Evolutionary conservation across 2,329 filamentous ascomycete species (phyloP).

Genomic region (Zymoseptoria passerinii): DNA sequence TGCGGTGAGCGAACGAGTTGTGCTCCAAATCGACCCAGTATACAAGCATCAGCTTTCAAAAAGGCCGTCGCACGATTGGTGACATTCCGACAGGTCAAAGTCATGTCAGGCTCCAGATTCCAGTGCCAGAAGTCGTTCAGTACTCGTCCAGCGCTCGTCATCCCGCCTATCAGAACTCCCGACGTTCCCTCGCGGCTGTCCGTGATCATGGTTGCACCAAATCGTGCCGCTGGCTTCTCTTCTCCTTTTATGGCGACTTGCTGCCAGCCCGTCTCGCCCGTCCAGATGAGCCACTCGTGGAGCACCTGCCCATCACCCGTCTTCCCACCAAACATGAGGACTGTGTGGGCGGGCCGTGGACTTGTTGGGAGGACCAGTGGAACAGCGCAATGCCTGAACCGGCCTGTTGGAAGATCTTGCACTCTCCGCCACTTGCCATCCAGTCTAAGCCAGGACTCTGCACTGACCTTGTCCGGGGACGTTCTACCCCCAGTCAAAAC

Average conservation of each 20-base stretch:
- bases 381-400: conserved; percentile 67
- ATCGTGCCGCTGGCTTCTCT: conserved; percentile 42
- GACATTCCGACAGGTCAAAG: conserved; percentile 31
- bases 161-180: conserved; percentile 66
- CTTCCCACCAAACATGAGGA: conserved; percentile 41
- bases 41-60: conserved; percentile 19
- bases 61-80: conserved; percentile 19
- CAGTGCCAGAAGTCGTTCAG: conserved; percentile 57
- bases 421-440: conserved; percentile 55
- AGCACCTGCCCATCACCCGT: conserved; percentile 35
- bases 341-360: conserved; percentile 26
- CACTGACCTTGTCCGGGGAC: conserved; percentile 62
- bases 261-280: conserved; percentile 45
- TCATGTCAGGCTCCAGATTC: conserved; percentile 34
- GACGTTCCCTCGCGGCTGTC: conserved; percentile 24
- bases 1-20: conserved; percentile 39
- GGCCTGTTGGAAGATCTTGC: conserved; percentile 57
- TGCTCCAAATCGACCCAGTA: conserved; percentile 44
- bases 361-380: conserved; percentile 31
- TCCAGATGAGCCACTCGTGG: conserved; percentile 40
- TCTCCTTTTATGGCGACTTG: conserved; percentile 27
- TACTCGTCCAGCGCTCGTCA: conserved; percentile 56
- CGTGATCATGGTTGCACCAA: conserved; percentile 49
- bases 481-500: conserved; percentile 68
- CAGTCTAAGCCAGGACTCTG: conserved; percentile 68